Conservation (phyloP, 2,329 filamentous ascomycete genomes). For the Xylaria sp. region DNA sequence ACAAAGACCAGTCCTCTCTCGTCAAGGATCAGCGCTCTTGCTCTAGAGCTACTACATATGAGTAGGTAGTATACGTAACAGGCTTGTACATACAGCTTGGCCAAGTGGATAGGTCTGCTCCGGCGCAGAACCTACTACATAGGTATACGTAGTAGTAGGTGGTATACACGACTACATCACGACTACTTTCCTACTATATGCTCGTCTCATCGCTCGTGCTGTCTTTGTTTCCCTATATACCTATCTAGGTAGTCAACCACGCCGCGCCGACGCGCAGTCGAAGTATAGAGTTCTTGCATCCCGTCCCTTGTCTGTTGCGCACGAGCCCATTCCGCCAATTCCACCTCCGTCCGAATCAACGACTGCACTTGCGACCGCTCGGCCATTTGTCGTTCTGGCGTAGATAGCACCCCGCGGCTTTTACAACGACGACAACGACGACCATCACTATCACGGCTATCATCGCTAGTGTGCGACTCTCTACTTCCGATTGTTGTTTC, state of each 20-base stretch:
- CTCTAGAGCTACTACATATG: not conserved
- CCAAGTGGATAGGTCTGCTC: conserved; percentile 1
- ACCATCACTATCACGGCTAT: not conserved
- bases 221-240: not conserved
- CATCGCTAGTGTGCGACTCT: not conserved
- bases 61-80: not conserved
- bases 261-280: conserved; percentile 4
- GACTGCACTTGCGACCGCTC: not conserved
- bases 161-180: not conserved
- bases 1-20: conserved; percentile 11
- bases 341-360: not conserved
- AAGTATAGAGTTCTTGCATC: conserved; percentile 3
- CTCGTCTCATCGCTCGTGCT: not conserved
- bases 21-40: conserved; percentile 1
- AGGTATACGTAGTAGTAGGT: not conserved
- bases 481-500: not conserved
- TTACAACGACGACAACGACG: not conserved
- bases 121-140: conserved; percentile 4
- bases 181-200: not conserved
- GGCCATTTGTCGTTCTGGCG: not conserved
- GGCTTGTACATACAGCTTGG: not conserved
- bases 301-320: conserved; percentile 3
- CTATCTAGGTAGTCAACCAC: not conserved
- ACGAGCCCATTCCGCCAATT: not conserved
- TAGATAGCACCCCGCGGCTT: not conserved